Conservation (phyloP, 1,139 yeast genomes). For the Candida sp. region DNA sequence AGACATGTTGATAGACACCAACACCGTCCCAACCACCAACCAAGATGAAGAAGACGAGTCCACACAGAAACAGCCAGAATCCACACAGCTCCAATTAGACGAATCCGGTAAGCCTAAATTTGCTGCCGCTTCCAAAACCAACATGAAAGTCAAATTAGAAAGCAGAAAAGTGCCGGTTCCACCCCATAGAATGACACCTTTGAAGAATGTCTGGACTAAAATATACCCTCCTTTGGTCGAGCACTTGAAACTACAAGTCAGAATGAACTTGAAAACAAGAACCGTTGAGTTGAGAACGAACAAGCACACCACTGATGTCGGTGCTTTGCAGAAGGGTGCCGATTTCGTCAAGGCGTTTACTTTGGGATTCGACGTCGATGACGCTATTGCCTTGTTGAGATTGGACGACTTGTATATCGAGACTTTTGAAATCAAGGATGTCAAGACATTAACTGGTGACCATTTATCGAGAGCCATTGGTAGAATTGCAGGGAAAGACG, state of each 20-base stretch:
- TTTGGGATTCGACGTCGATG: slow-evolving; percentile 95
- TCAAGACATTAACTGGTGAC: slow-evolving; percentile 93
- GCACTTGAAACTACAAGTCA: slow-evolving; percentile 90
- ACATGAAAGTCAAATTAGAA: slow-evolving; percentile 79
- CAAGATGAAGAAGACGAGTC: slow-evolving; percentile 17
- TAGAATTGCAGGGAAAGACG: slow-evolving; percentile 99
- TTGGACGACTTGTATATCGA: slow-evolving; percentile 96
- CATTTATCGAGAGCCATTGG: slow-evolving; percentile 99
- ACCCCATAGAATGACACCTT: slow-evolving; percentile 95
- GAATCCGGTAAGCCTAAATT: slow-evolving; percentile 92
- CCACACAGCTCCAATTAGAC: slow-evolving; percentile 71
- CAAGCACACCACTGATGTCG: slow-evolving; percentile 83
- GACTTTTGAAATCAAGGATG: slow-evolving; percentile 96
- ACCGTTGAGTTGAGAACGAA: slow-evolving; percentile 88
- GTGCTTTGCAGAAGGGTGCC: slow-evolving; percentile 97
- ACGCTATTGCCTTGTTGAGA: slow-evolving; percentile 92
- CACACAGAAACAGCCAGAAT: slow-evolving; percentile 20
- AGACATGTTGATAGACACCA: slow-evolving; percentile 74
- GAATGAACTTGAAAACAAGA: slow-evolving; percentile 88
- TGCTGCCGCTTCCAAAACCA: slow-evolving; percentile 68
- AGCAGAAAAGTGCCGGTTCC: slow-evolving; percentile 92
- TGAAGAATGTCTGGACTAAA: slow-evolving; percentile 89
- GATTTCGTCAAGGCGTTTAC: slow-evolving; percentile 96
- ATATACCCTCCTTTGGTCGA: slow-evolving; percentile 96
- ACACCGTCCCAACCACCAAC: slow-evolving; percentile 34